Evolutionary conservation across 495 filamentous ascomycete species (phyloP).

Genomic region (Xylaria curta): DNA sequence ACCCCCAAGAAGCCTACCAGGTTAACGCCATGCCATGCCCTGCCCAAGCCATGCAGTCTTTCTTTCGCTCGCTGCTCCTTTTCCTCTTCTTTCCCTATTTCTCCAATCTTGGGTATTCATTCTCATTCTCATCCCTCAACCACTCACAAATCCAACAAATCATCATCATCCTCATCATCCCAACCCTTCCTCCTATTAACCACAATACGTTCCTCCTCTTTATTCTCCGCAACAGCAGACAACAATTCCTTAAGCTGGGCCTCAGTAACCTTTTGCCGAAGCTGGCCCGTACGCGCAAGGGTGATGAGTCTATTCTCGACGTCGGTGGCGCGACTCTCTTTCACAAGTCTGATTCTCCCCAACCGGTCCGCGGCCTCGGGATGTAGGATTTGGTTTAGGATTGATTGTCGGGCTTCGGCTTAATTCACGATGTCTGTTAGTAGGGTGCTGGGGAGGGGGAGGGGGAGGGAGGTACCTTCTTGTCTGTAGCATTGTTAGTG

Average conservation of each 20-base stretch:
- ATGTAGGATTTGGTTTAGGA: slow-evolving; percentile 89
- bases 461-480: slow-evolving; percentile 12
- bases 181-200: slow-evolving; percentile 82
- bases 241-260: slow-evolving; percentile 91
- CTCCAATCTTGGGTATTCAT: neutral
- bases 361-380: slow-evolving; percentile 93
- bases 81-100: neutral
- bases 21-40: slow-evolving; percentile 37
- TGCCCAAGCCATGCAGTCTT: slow-evolving; percentile 25
- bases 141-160: slow-evolving; percentile 66
- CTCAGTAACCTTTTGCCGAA: slow-evolving; percentile 87
- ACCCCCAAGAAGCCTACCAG: neutral
- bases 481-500: slow-evolving; percentile 12
- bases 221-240: slow-evolving; percentile 77
- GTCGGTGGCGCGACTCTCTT: slow-evolving; percentile 86
- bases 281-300: slow-evolving; percentile 85
- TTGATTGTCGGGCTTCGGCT: slow-evolving; percentile 74
- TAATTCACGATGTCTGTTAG: no score
- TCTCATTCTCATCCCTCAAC: neutral
- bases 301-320: slow-evolving; percentile 92
- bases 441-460: slow-evolving; percentile 8
- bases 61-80: neutral
- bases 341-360: slow-evolving; percentile 93
- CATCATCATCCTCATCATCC: slow-evolving; percentile 89
- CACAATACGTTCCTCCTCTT: slow-evolving; percentile 79